These are phyloP conservation scores for Trametes villosa DNA, from an alignment of 768 basidiomycete species.

Conservation along the genomic window DNA sequence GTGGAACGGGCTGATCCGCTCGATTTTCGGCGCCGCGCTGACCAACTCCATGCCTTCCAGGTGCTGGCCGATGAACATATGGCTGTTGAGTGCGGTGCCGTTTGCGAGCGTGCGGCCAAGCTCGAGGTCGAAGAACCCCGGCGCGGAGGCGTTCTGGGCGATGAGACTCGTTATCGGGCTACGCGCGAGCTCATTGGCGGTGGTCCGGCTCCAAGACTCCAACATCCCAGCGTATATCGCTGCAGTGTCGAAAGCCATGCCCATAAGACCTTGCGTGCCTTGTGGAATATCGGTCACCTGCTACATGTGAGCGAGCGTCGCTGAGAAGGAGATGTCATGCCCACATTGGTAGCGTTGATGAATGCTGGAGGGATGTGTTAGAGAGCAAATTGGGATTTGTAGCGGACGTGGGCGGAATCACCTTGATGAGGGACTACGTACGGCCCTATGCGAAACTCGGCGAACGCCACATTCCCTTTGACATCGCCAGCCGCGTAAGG, in stretches of 20 bases:
- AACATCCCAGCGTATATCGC: conserved; percentile 50
- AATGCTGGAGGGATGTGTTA: conserved; percentile 47
- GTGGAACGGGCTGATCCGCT: conserved; percentile 39
- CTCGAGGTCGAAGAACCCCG: conserved; percentile 30
- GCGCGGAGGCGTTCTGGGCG: conserved; percentile 25
- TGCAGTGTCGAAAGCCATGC: conserved; percentile 80
- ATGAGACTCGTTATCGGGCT: conserved; percentile 30
- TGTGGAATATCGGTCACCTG: conserved; percentile 40
- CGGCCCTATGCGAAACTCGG: conserved; percentile 40
- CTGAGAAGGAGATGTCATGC: neutral
- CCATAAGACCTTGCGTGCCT: conserved; percentile 69
- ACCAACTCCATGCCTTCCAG: conserved; percentile 16
- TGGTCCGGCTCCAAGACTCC: conserved; percentile 12
- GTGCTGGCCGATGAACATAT: conserved; percentile 33
- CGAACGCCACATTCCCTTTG: conserved; percentile 41
- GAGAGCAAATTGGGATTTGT: neutral
- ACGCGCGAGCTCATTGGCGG: conserved; percentile 16
- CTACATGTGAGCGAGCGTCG: neutral
- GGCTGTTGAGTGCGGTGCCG: conserved; percentile 29
- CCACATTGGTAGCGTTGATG: conserved; percentile 35
- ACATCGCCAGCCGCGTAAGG: conserved; percentile 47
- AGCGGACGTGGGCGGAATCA: conserved; percentile 36
- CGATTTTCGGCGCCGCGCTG: conserved; percentile 24
- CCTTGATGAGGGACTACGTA: conserved; percentile 61
- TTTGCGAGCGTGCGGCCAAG: conserved; percentile 27